phyloP scores from a whole-genome alignment of 2,329 filamentous ascomycete genomes.

The Microsporum ferrugineum region DNA sequence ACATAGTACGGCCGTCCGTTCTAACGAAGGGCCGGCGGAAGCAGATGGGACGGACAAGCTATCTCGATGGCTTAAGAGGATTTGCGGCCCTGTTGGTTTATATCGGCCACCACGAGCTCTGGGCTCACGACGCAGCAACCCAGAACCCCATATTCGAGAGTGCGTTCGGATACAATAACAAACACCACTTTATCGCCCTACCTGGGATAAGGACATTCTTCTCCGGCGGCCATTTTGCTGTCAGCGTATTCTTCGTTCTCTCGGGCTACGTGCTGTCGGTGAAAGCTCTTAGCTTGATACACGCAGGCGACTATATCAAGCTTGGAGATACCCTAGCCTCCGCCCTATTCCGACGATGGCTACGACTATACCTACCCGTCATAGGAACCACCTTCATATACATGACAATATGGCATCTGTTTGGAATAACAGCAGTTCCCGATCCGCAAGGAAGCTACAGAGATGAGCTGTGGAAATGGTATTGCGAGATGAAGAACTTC shows the following conservation, averaged over 20 bases:
- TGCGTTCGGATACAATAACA: constrained; percentile 11
- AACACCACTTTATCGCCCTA: constrained; percentile 10
- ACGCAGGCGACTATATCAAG: constrained; percentile 18
- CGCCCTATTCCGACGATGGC: constrained; percentile 33
- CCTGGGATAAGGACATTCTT: constrained; percentile 18
- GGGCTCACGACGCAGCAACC: neutral
- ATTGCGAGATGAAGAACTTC: constrained; percentile 54
- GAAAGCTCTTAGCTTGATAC: constrained; percentile 27
- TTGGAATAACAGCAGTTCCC: constrained; percentile 38
- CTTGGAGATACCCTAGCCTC: constrained; percentile 24
- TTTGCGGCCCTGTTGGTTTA: constrained; percentile 17
- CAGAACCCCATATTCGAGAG: constrained; percentile 1
- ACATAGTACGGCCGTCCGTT: constrained; percentile 12
- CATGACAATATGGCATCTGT: constrained; percentile 42
- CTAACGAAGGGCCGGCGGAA: neutral
- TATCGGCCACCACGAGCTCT: constrained; percentile 6
- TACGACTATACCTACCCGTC: constrained; percentile 35
- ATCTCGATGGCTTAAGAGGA: constrained; percentile 20
- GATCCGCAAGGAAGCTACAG: constrained; percentile 32
- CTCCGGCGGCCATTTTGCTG: constrained; percentile 34
- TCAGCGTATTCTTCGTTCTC: constrained; percentile 40
- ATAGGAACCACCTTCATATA: constrained; percentile 31
- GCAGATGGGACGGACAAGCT: constrained; percentile 14
- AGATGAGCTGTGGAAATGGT: constrained; percentile 43
- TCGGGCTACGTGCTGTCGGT: constrained; percentile 39